These are phyloP conservation scores for Chlamydomonas reinhardtii DNA, from an alignment of 163 green algal species.

Conservation along the genomic window DNA sequence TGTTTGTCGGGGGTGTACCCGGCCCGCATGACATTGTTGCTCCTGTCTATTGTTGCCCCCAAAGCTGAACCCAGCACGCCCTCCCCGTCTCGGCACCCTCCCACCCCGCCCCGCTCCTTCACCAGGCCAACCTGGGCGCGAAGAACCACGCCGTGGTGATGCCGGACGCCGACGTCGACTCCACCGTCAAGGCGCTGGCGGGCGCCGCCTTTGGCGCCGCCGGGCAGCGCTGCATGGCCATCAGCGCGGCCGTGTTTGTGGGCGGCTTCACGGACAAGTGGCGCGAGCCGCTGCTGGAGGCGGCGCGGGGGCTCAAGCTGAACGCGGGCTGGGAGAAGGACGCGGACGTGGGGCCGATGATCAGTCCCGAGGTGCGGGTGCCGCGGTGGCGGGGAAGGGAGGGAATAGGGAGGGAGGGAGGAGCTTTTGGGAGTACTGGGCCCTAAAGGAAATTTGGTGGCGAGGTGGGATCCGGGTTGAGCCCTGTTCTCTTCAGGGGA, in stretches of 20 bases:
- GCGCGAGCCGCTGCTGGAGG: slow-evolving; percentile 67
- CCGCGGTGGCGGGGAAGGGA: slow-evolving; percentile 40
- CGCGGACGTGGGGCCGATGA: slow-evolving; percentile 94
- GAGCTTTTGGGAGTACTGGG: background rate
- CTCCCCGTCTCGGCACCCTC: too few species aligned
- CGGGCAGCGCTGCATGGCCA: slow-evolving; percentile 98
- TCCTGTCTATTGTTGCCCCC: too few species aligned
- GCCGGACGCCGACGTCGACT: slow-evolving; percentile 91
- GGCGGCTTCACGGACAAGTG: slow-evolving; percentile 78
- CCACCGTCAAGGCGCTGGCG: slow-evolving; percentile 82
- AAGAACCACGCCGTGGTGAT: slow-evolving; percentile 98
- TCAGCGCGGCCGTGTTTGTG: slow-evolving; percentile 94
- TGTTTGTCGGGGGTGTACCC: too few species aligned
- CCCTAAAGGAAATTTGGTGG: too few species aligned
- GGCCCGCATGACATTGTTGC: too few species aligned
- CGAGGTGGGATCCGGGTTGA: too few species aligned
- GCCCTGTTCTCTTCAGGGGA: too few species aligned
- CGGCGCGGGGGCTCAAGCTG: slow-evolving; percentile 84
- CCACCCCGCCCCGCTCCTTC: background rate
- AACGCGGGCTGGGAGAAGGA: slow-evolving; percentile 82
- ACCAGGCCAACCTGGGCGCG: slow-evolving; percentile 92
- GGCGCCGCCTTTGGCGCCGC: slow-evolving; percentile 94
- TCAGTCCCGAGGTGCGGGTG: slow-evolving; percentile 75
- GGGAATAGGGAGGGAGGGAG: slow-evolving; percentile 55
- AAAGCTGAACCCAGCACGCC: too few species aligned